phyloP scores from a whole-genome alignment of 169 alveolate species.

The Cryptosporidium canis region DNA sequence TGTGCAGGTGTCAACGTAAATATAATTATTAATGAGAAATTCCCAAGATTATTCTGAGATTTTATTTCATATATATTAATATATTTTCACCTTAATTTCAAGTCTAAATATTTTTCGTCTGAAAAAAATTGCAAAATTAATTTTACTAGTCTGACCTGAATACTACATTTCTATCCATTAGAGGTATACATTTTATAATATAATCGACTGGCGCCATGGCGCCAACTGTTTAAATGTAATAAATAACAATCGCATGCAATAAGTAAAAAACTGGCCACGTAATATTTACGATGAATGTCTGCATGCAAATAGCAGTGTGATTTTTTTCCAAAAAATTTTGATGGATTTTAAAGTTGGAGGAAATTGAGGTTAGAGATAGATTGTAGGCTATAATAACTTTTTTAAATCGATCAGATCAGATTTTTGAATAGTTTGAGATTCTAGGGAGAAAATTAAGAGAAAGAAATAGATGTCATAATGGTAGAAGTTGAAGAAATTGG shows the following conservation, averaged over 20 bases:
- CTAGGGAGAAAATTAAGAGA: neutral
- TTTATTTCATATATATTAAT: no score
- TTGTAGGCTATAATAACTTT: neutral
- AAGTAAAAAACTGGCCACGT: neutral
- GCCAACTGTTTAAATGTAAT: neutral
- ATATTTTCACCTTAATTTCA: neutral
- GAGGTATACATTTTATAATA: neutral
- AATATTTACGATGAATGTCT: neutral
- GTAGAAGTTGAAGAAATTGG: conserved; percentile 58
- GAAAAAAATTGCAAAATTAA: neutral
- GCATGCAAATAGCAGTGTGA: conserved; percentile 22
- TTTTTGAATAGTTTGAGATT: neutral
- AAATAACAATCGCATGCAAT: conserved; percentile 15
- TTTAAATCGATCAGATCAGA: no score
- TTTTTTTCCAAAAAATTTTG: neutral
- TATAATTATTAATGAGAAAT: no score
- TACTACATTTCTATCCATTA: conserved; percentile 15
- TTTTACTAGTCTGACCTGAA: neutral
- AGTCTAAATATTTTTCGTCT: neutral
- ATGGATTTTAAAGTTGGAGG: neutral
- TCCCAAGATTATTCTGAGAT: no score
- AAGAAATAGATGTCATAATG: neutral
- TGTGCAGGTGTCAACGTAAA: no score
- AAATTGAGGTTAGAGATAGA: neutral
- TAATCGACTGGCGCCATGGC: conserved; percentile 7